Evolutionary conservation across 352 stramenopile genomes (phyloP), one percentile per base, ranked within the genome.

Genomic region (Pythium sp.): DNA sequence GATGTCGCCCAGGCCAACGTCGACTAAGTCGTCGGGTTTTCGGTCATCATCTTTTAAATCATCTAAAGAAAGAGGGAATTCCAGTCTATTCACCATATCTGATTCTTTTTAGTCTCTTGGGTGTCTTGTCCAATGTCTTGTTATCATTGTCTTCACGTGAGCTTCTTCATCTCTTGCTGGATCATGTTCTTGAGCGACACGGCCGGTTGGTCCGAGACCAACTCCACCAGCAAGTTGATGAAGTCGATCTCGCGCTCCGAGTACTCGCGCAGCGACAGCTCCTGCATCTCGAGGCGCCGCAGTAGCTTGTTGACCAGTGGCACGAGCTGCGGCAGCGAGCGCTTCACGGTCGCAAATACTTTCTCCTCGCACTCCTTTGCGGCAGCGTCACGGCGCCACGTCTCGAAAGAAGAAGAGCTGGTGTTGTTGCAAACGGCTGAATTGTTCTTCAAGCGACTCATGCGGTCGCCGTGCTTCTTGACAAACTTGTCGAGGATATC

Each of bases 1-100:
- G 89, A 94, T 74, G 90, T 94, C 38, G 81, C 84, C 68, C 93
- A 96, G 82, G 88, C 86, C 79, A 86, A 82, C 71, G 90, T 97
- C 68, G 91, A 97, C 72, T 97, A 97, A 95, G 76, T 60, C 70
- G 54, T n/a, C 26, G 6, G 38, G 3, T 20, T 6, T 36, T 59
- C 38, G 28, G 20, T 53, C 24, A 46, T 46, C 41, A 62, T 66
- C 36, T 72, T 53, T 54, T 30, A 65, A 64, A 47, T 47, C 53
- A 30, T 64, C 22, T 56, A 58, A 70, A 70, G 77, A 83, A 74
- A 77, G 78, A 84, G 70, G 62, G 59, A 79, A 74, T 69, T 78
- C 58, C 41, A 49, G 41, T 49, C 41, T 49, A 49, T 49, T 49
- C 41, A 49, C 41, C 41, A 49, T n/a, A 49, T 7, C 7, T 49